These are phyloP conservation scores for Cunninghamia lanceolata DNA, from an alignment of 75 land plant species.

Conservation along the genomic window DNA sequence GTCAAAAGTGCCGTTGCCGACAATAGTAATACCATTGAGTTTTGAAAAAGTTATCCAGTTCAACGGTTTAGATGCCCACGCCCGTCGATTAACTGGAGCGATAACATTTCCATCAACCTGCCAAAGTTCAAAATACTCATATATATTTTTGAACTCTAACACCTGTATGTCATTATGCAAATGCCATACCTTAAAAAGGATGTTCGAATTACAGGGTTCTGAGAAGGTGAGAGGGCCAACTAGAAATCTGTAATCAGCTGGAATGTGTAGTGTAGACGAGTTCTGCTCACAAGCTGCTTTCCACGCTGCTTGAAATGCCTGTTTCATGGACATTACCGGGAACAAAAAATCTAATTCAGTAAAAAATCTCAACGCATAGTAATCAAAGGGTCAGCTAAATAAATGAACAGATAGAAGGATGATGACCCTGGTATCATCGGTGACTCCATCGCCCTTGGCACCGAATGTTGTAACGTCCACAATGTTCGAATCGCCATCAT, in stretches of 20 bases:
- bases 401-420: background rate
- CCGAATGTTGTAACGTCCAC: conserved; percentile 50
- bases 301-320: conserved; percentile 80
- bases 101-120: background rate
- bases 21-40: conserved; percentile 48
- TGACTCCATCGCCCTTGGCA: conserved; percentile 52
- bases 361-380: background rate
- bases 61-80: conserved; percentile 29
- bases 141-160: background rate
- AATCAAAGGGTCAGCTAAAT: background rate
- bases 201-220: conserved; percentile 59
- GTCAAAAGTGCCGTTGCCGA: conserved; percentile 56
- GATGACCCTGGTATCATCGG: conserved; percentile 58
- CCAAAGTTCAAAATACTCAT: too few species aligned
- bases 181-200: conserved; percentile 40
- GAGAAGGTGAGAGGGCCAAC: conserved; percentile 55
- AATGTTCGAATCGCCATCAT: conserved; percentile 1
- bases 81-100: background rate
- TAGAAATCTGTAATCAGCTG: conserved; percentile 46
- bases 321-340: background rate
- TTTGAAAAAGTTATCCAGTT: conserved; percentile 75
- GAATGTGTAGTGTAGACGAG: conserved; percentile 41
- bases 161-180: conserved; percentile 1
- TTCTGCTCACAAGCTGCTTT: conserved; percentile 44
- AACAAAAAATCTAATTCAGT: too few species aligned